Percentiles rank a stretch among this genome's conserved stretches.
These are phyloP conservation scores for Zea mays DNA, from an alignment of 176 grass and related monocot genomes.

Conservation along the genomic window Zm-B73-REFERENCE-NAM-5.0 NC_050099.1:19250501-19251000, in stretches of 20 bases:
- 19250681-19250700: background rate
- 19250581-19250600: background rate
- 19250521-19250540: background rate
- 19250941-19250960: background rate
- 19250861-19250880: conserved; percentile 5
- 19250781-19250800: background rate
- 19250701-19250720: conserved; percentile 24
- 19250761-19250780: background rate
- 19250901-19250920: conserved; percentile 29
- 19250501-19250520: too few species aligned
- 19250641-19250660: conserved; percentile 16
- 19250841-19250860: conserved; percentile 9
- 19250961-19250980: background rate
- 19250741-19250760: conserved; percentile 28
- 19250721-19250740: conserved; percentile 25
- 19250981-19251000: background rate
- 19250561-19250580: background rate
- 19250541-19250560: conserved; percentile 2
- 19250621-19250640: background rate
- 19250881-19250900: conserved; percentile 40
- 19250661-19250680: conserved; percentile 23
- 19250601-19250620: conserved; percentile 26
- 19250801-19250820: conserved; percentile 16
- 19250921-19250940: background rate
- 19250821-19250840: conserved; percentile 38